Evolutionary conservation across 805 yeast species (phyloP), one percentile per base, ranked within the genome.

Genomic region (Starmerella davenportii): DNA sequence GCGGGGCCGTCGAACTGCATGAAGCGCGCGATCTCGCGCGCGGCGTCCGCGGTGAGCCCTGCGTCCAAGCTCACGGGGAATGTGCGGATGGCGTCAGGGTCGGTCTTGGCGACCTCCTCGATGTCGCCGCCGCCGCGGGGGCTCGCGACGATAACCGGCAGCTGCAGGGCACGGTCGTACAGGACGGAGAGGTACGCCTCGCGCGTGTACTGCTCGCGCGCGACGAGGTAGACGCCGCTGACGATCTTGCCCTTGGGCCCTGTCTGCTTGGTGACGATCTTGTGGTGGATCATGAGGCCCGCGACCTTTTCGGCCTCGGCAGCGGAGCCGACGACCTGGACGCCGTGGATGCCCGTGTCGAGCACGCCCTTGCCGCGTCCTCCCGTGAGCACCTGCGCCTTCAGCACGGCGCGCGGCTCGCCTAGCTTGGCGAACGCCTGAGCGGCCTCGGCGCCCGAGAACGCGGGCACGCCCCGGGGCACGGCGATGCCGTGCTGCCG

Each of bases 111-210:
- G 51, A 90, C 96, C 60, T 93, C 94, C 70, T 90, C 99, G 56
- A 90, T 90, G 66, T 90, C 95, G 93, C 90, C 85, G 69, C 99
- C 99, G 68, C 99, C 99, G 66, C 90, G 90, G 47, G 92, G 68
- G 25, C 95, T 84, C 37, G 95, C 95, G 48, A 90, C 94, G 56
- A 90, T 79, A 65, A 90, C 69, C 43, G 96, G 94, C 51, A 72
- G 67, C 64, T 85, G 93, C 50, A 77, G 71, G 51, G 75, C 71
- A 68, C 99, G 82, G 70, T 90, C 96, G 79, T 85, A 72, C 51
- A 90, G 70, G 51, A 90, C 82, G 46, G 95, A 93, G 50, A 90
- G 64, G 65, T 90, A 90, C 42, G 95, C 93, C 68, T 90, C 99
- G 52, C 92, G 84, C 54, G 76, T 69, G 43, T 90, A 93, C 56